A percentile compares a stretch with the other conserved stretches of the same genome.
These are phyloP conservation scores for Curvularia sp. DNA, from an alignment of 2,329 filamentous ascomycete species.

Conservation along the genomic window DNA sequence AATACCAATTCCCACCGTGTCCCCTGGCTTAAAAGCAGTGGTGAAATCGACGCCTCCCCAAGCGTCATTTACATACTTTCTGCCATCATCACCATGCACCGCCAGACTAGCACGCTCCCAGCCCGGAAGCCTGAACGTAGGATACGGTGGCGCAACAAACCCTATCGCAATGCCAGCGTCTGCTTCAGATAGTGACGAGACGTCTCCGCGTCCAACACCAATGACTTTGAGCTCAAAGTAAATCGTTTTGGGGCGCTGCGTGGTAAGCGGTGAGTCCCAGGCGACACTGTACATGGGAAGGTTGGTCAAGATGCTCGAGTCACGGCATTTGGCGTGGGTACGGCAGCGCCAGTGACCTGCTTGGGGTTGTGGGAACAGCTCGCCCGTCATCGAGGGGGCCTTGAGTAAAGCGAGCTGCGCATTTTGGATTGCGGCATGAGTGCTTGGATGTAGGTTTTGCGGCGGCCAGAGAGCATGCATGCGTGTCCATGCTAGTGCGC, in stretches of 20 bases:
- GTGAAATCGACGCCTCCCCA: constrained; percentile 76
- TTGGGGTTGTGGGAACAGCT: constrained; percentile 56
- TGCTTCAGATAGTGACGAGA: constrained; percentile 42
- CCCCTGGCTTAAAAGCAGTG: constrained; percentile 66
- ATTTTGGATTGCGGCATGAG: constrained; percentile 56
- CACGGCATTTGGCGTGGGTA: constrained; percentile 55
- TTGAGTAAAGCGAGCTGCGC: constrained; percentile 58
- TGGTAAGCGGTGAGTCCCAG: constrained; percentile 64
- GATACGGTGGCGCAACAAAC: constrained; percentile 76
- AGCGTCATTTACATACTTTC: constrained; percentile 76
- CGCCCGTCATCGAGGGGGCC: constrained; percentile 41
- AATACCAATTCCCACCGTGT: constrained; percentile 77
- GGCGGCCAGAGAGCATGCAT: constrained; percentile 66
- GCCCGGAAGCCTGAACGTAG: constrained; percentile 76
- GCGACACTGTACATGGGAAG: constrained; percentile 72
- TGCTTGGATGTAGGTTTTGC: constrained; percentile 57
- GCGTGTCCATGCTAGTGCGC: constrained; percentile 70
- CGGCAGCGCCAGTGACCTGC: constrained; percentile 54
- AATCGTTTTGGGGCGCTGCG: constrained; percentile 61
- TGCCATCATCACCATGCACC: constrained; percentile 82
- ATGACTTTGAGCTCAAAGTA: constrained; percentile 76
- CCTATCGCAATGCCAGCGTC: constrained; percentile 70
- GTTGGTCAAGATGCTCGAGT: constrained; percentile 70
- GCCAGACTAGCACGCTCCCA: constrained; percentile 79
- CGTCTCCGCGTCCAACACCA: constrained; percentile 47